Evolutionary conservation across 2,329 filamentous ascomycete species (phyloP).

Genomic region (Trichoderma cornu-damae): DNA sequence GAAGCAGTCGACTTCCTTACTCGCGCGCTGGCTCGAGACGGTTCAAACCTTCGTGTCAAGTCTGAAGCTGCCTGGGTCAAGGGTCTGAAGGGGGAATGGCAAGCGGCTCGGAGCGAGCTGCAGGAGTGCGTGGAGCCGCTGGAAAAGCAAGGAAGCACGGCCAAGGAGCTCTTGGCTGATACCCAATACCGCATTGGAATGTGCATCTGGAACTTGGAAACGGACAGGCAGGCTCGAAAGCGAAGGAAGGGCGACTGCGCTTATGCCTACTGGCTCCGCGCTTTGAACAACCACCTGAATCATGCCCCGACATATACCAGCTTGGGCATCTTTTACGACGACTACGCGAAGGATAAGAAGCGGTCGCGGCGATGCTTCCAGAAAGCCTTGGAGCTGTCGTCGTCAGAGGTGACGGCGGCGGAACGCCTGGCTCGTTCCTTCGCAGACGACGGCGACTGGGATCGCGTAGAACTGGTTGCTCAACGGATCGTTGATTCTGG

Average conservation of each 20-base stretch:
- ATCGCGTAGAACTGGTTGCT: slow-evolving; percentile 87
- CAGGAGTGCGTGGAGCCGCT: slow-evolving; percentile 64
- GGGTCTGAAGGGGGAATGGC: slow-evolving; percentile 72
- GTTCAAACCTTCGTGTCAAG: slow-evolving; percentile 68
- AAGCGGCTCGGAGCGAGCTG: slow-evolving; percentile 62
- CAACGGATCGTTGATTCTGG: slow-evolving; percentile 92
- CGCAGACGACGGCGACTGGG: slow-evolving; percentile 89
- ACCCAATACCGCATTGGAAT: slow-evolving; percentile 81
- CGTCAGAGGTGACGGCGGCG: slow-evolving; percentile 79
- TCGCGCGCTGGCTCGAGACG: slow-evolving; percentile 68
- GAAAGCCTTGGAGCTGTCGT: slow-evolving; percentile 89
- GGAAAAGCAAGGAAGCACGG: slow-evolving; percentile 50
- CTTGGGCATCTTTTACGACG: slow-evolving; percentile 83
- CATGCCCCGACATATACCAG: slow-evolving; percentile 88
- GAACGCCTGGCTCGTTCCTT: slow-evolving; percentile 82
- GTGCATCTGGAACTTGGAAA: slow-evolving; percentile 80
- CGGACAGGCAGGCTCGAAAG: slow-evolving; percentile 68
- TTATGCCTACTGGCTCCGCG: slow-evolving; percentile 76
- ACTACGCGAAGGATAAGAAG: slow-evolving; percentile 82
- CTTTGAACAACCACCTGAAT: slow-evolving; percentile 80
- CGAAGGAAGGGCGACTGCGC: slow-evolving; percentile 64
- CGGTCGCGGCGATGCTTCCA: slow-evolving; percentile 90
- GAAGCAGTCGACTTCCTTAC: slow-evolving; percentile 76
- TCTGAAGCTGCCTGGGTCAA: slow-evolving; percentile 92
- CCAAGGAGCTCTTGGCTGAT: slow-evolving; percentile 71